These are phyloP conservation scores for Phytopythium montanum DNA, from an alignment of 352 stramenopile genomes.

Conservation along the genomic window DNA sequence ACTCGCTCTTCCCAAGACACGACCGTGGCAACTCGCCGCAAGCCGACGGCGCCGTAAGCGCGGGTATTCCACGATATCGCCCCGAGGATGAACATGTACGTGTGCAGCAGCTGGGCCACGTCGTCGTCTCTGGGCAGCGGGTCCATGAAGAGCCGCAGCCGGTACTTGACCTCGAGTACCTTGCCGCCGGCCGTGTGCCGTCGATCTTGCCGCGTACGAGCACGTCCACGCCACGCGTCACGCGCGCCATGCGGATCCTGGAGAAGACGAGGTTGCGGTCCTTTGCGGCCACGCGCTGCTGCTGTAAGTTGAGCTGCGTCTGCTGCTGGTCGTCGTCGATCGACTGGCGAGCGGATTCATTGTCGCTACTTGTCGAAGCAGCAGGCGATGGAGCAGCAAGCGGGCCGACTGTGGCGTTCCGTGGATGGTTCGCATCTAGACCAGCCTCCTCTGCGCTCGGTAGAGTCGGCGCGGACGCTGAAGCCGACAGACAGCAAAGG, in stretches of 20 bases:
- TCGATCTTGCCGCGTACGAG: constrained; percentile 84
- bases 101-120: constrained; percentile 79
- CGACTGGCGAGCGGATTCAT: too few species aligned
- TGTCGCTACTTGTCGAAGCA: too few species aligned
- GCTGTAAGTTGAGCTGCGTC: constrained; percentile 54
- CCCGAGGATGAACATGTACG: constrained; percentile 82
- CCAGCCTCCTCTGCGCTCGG: too few species aligned
- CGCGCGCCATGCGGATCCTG: constrained; percentile 56
- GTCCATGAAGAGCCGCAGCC: constrained; percentile 59
- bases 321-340: too few species aligned
- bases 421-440: too few species aligned
- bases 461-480: too few species aligned
- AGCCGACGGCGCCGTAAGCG: constrained; percentile 48
- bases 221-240: constrained; percentile 49
- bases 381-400: too few species aligned
- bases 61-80: constrained; percentile 80
- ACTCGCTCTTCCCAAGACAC: constrained; percentile 57
- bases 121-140: constrained; percentile 81
- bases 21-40: constrained; percentile 62
- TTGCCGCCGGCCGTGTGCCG: constrained; percentile 64
- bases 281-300: constrained; percentile 50
- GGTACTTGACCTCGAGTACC: constrained; percentile 86
- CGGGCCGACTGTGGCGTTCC: too few species aligned
- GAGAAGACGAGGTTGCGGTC: constrained; percentile 75
- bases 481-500: too few species aligned